Conservation (phyloP, 1,284 basidiomycete genomes). For the Puccinia triticina region DNA sequence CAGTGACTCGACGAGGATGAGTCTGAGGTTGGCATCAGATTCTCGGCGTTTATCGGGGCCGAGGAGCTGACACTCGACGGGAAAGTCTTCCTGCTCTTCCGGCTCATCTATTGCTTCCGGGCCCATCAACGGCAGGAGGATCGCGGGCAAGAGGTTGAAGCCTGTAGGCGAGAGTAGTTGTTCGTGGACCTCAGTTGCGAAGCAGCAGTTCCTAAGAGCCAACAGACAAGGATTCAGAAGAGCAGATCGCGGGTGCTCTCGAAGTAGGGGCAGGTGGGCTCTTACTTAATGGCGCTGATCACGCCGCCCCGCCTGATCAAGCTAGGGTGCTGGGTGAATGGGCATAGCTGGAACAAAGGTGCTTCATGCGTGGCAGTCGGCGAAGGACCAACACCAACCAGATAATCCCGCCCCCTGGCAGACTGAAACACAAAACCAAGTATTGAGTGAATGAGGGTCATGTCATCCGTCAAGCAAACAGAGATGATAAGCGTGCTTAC, state of each 20-base stretch:
- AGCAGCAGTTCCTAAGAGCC: conserved; percentile 72
- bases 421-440: conserved; percentile 63
- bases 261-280: neutral
- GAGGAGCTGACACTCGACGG: conserved; percentile 81
- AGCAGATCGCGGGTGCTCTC: neutral
- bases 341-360: conserved; percentile 75
- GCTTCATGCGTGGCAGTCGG: conserved; percentile 67
- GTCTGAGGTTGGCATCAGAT: conserved; percentile 74
- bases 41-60: conserved; percentile 83
- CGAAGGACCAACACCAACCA: conserved; percentile 68
- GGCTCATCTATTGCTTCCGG: conserved; percentile 66
- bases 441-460: neutral
- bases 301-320: conserved; percentile 82
- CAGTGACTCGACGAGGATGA: conserved; percentile 85
- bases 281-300: conserved; percentile 80
- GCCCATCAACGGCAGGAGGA: conserved; percentile 88
- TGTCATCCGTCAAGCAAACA: neutral
- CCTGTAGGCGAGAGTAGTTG: conserved; percentile 67
- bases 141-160: conserved; percentile 72
- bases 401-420: conserved; percentile 71
- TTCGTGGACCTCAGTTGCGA: conserved; percentile 70
- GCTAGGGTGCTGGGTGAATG: conserved; percentile 85
- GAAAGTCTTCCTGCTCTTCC: conserved; percentile 86
- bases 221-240: neutral
- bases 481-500: conserved; percentile 63